These are phyloP conservation scores for Apiospora rasikravindrae DNA, from an alignment of 2,329 filamentous ascomycete genomes.

Conservation along the genomic window DNA sequence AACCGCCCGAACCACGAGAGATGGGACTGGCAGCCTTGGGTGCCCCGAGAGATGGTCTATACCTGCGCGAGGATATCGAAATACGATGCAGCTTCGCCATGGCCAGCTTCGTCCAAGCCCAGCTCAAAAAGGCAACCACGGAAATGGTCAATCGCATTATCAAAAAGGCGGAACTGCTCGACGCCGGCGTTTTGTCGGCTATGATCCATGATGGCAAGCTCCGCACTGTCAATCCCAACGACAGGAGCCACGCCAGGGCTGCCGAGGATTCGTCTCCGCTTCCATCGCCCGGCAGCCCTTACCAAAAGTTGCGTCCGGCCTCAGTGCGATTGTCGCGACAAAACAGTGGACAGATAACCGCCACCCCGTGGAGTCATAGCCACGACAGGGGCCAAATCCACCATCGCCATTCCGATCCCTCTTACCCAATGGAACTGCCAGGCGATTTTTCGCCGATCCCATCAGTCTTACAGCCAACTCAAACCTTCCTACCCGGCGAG, in stretches of 20 bases:
- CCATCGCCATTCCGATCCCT: too few relatives aligned
- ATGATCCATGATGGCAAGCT: conserved; percentile 71
- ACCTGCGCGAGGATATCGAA: conserved; percentile 73
- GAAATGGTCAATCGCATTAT: conserved; percentile 72
- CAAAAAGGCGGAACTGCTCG: conserved; percentile 73
- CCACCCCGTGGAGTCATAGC: too few relatives aligned
- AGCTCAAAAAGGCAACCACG: conserved; percentile 69
- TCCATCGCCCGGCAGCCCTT: too few relatives aligned
- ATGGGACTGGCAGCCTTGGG: conserved; percentile 63
- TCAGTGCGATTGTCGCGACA: too few relatives aligned
- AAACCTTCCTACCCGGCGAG: too few relatives aligned
- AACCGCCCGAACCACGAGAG: conserved; percentile 65
- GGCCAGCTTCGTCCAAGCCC: conserved; percentile 68
- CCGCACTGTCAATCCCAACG: conserved; percentile 59
- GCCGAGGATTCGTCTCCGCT: too few relatives aligned
- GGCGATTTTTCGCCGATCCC: too few relatives aligned
- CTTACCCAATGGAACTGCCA: too few relatives aligned
- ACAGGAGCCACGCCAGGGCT: conserved; percentile 25
- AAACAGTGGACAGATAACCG: too few relatives aligned
- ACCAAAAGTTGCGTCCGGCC: too few relatives aligned
- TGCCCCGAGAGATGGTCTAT: conserved; percentile 67
- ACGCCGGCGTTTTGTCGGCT: conserved; percentile 67
- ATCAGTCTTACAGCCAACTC: too few relatives aligned
- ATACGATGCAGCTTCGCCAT: conserved; percentile 72
- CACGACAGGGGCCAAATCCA: too few relatives aligned